Evolutionary conservation across 257 asterid genomes (phyloP).

Genomic region (Salvia hispanica): DNA sequence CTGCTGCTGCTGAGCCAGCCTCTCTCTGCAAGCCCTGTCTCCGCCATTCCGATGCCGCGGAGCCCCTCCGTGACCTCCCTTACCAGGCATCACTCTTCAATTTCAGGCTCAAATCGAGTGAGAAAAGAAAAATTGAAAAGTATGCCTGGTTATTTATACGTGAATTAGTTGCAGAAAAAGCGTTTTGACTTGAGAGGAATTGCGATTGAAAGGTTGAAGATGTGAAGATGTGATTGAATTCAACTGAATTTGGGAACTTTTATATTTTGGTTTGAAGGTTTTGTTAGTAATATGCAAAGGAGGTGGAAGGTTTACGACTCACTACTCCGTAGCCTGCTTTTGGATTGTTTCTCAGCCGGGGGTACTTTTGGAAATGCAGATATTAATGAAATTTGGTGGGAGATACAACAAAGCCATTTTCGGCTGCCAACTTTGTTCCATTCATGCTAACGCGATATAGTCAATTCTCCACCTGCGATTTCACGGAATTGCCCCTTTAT

Average conservation of each 20-base stretch:
- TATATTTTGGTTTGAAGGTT: constrained; percentile 35
- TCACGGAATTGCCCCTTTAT: constrained; percentile 31
- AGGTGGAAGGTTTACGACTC: constrained; percentile 39
- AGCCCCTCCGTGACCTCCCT: constrained; percentile 63
- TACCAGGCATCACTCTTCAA: constrained; percentile 52
- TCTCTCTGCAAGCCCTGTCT: constrained; percentile 34
- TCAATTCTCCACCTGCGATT: background rate
- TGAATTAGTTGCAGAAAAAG: constrained; percentile 25
- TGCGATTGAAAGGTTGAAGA: constrained; percentile 28
- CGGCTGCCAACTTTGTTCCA: constrained; percentile 25
- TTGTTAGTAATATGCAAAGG: constrained; percentile 27
- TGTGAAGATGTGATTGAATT: constrained; percentile 35
- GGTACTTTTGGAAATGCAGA: constrained; percentile 31
- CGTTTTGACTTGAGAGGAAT: constrained; percentile 22
- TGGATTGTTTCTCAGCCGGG: constrained; percentile 34
- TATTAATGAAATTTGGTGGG: constrained; percentile 10
- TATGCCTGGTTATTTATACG: constrained; percentile 25
- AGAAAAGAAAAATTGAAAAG: constrained; percentile 18
- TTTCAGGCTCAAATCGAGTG: constrained; percentile 21
- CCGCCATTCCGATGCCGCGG: constrained; percentile 50
- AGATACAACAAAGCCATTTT: constrained; percentile 27
- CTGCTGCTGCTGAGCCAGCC: constrained; percentile 32
- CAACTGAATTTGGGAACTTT: constrained; percentile 34
- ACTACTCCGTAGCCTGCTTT: constrained; percentile 28
- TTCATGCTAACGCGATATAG: constrained; percentile 15